Evolutionary conservation across 192 early-diverging fungal genomes (phyloP), one percentile per base, ranked within the genome.

Genomic region (Coemansia sp.): DNA sequence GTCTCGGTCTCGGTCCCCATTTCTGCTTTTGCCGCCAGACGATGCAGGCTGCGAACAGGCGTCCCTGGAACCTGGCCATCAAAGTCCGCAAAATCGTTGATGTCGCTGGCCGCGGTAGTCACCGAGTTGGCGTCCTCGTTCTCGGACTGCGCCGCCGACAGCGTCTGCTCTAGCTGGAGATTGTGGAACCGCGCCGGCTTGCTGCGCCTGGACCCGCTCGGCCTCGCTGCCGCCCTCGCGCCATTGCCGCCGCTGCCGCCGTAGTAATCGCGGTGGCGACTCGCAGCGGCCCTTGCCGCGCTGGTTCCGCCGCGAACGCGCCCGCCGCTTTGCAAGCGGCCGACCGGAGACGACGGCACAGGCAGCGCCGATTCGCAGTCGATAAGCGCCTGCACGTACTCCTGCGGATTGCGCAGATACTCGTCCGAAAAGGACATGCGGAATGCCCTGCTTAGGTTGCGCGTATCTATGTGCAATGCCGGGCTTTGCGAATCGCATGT

Each of bases 401-500:
- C 63, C 20, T 80, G 77, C n/a, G 71, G 77, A 30, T 80, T 65
- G 22, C 72, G 67, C 51, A 60, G 36, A 27, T 80, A 80, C 30
- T 74, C 77, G 65, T 80, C 77, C 19, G 68, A 65, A 34, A 74
- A 80, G 16, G 77, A 74, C 34, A 80, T 55, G 4, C 72, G 62
- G 65, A 80, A 80, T 48, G 77, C 77, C n/a, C 77, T 68, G 64
- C 72, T 68, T 42, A 55, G 49, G 11, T 32, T 48, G 29, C 46
- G 28, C 27, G 47, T 51, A 47, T 20, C 48, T 11, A 45, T 53
- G 2, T 46, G 51, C 62, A 67, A 27, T 47, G 62, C 25, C 20
- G 32, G 61, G 0, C 36, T 36, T 36, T 56, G 39, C 39, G 39
- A 18, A 36, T 57, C 7, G 39, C 61, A 54, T 19, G 29, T 60